These are phyloP conservation scores for Leccinum truebloodii DNA, from an alignment of 768 basidiomycete genomes.

Conservation along the genomic window DNA sequence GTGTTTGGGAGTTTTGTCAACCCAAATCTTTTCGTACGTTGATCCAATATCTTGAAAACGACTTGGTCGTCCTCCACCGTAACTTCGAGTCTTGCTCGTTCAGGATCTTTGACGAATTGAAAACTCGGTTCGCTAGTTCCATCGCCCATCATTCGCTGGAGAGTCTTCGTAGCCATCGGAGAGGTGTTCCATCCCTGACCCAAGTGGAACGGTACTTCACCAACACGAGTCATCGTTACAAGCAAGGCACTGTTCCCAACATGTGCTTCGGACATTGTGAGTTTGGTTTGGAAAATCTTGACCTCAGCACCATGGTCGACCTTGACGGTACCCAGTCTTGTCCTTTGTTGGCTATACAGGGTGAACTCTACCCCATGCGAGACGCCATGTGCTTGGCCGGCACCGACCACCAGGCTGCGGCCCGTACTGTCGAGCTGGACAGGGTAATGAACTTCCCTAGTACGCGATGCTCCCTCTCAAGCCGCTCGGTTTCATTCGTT, in stretches of 20 bases:
- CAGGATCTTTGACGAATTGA: background rate
- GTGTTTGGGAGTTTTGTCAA: background rate
- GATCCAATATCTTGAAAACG: conserved; percentile 6
- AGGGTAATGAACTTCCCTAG: conserved; percentile 3
- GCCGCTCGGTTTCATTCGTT: conserved; percentile 44
- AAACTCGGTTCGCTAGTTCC: background rate
- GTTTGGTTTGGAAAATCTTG: conserved; percentile 12
- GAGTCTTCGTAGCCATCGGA: background rate
- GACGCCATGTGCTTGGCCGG: conserved; percentile 30
- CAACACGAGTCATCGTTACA: conserved; percentile 2
- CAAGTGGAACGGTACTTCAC: conserved; percentile 1
- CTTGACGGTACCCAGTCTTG: background rate
- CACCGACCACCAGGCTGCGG: conserved; percentile 19
- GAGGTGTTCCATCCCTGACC: background rate
- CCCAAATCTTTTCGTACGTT: background rate
- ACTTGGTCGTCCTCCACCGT: background rate
- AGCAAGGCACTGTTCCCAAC: background rate
- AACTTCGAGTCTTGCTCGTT: conserved; percentile 5
- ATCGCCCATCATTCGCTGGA: background rate
- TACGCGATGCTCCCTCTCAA: conserved; percentile 39
- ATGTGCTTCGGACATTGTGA: background rate
- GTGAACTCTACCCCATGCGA: conserved; percentile 17
- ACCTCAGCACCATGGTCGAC: background rate
- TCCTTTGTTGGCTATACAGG: conserved; percentile 13
- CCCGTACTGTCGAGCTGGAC: background rate